A percentile compares a stretch with the other conserved stretches of the same genome.
phyloP scores from a whole-genome alignment of 2,329 filamentous ascomycete species.

The Pseudogymnoascus sp. region DNA sequence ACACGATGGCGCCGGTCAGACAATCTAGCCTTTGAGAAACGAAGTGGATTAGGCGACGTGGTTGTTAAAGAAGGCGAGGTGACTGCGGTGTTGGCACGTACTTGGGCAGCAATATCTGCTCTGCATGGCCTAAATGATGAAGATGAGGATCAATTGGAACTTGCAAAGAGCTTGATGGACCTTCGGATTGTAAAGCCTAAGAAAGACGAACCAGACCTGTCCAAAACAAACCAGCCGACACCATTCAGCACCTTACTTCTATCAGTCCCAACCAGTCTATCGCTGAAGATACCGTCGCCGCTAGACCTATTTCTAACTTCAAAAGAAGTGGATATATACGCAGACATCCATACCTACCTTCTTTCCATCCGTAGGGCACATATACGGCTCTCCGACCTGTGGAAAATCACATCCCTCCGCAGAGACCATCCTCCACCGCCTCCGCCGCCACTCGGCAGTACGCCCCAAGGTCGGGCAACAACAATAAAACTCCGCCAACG shows the following conservation, averaged over 20 bases:
- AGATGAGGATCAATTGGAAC: conserved; percentile 69
- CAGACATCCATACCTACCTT: conserved; percentile 79
- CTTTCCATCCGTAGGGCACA: conserved; percentile 79
- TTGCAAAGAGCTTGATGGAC: conserved; percentile 68
- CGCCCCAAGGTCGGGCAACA: conserved; percentile 49
- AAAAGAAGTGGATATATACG: conserved; percentile 70
- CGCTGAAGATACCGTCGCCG: conserved; percentile 65
- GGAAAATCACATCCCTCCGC: conserved; percentile 74
- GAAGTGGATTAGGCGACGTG: conserved; percentile 53
- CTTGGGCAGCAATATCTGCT: conserved; percentile 72
- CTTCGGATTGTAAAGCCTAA: conserved; percentile 51
- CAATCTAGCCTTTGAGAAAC: conserved; percentile 48
- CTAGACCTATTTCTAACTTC: conserved; percentile 78
- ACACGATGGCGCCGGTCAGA: conserved; percentile 61
- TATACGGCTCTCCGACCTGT: conserved; percentile 73
- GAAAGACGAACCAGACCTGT: conserved; percentile 29
- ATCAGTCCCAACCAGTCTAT: conserved; percentile 63
- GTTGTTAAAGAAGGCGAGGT: conserved; percentile 83
- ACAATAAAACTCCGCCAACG: conserved; percentile 56
- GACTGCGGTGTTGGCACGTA: conserved; percentile 63
- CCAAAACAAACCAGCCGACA: conserved; percentile 15
- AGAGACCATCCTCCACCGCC: conserved; percentile 68
- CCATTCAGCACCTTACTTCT: conserved; percentile 77
- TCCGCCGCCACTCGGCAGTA: conserved; percentile 54
- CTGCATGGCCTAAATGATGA: conserved; percentile 62